phyloP scores from a whole-genome alignment of 2,329 filamentous ascomycete species.

The Bimuria novae-zelandiae region DNA sequence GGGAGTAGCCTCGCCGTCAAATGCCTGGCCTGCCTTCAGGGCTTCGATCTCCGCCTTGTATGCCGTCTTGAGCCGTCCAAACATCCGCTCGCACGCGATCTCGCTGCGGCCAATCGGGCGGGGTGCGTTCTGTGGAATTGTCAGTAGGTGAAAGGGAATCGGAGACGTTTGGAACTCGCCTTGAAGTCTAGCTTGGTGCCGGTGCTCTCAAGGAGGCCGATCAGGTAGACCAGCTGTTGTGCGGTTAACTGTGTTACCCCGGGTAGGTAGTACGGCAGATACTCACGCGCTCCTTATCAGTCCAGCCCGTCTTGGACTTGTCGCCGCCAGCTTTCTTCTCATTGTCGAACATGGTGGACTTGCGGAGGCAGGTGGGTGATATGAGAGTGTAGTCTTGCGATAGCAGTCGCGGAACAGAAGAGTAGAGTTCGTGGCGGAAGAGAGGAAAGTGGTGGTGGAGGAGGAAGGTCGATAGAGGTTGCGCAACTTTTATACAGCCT shows the following conservation, averaged over 20 bases:
- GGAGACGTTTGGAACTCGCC: too few relatives aligned
- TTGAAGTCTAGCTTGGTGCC: slow-evolving; percentile 20
- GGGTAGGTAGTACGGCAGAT: too few relatives aligned
- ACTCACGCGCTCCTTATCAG: slow-evolving; percentile 27
- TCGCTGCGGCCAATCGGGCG: slow-evolving; percentile 21
- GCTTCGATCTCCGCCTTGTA: slow-evolving; percentile 24
- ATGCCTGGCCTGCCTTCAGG: slow-evolving; percentile 20
- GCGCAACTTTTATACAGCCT: background rate
- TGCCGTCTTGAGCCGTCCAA: slow-evolving; percentile 30
- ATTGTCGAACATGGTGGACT: slow-evolving; percentile 18
- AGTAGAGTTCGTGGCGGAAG: background rate
- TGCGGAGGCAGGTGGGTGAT: background rate
- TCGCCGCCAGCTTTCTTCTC: slow-evolving; percentile 10
- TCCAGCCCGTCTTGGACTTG: slow-evolving; percentile 22
- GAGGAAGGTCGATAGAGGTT: background rate
- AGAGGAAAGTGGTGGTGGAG: background rate
- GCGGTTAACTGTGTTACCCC: slow-evolving; percentile 6
- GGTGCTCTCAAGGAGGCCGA: slow-evolving; percentile 24
- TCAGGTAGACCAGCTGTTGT: slow-evolving; percentile 16
- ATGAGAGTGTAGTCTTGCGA: too few relatives aligned
- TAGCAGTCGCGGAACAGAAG: background rate
- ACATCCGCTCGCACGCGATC: slow-evolving; percentile 27
- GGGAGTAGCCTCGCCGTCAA: slow-evolving; percentile 5
- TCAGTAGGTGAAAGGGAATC: too few relatives aligned
- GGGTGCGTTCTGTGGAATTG: slow-evolving; percentile 23